Base-by-base conservation (phyloP, 371 early-diverging fungal species). In the Mortierella sp. region DNA sequence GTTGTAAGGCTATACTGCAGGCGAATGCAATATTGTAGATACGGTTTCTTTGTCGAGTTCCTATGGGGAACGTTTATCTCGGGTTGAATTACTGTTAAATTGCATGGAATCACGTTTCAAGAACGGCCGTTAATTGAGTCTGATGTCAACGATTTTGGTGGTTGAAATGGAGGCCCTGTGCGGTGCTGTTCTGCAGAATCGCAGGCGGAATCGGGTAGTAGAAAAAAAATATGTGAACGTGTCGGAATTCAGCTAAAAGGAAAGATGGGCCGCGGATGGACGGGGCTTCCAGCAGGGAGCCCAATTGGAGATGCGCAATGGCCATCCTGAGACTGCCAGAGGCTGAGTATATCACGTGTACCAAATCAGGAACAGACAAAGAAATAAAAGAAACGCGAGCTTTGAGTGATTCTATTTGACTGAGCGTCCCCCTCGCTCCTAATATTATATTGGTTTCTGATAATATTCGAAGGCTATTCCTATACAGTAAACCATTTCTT, bases 401-500 rank as follows among this genome's bases (percentile, higher is more conserved):
- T 37, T 37, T 40, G 10, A 10, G 40, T 40, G 5, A 40, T 40
- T 40, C 40, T 40, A 40, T 15, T 35, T 35, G 35, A 35, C 6
- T 35, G 3, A 9, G 35, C 9, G 6, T 35, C 40, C 10, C 10
- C 40, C 10, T 10, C 40, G 13, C 40, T 9, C 2, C 40, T 15
- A 40, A 10, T 40, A 10, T 40, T 40, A 40, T 13, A 28, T 28
- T 23, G 53, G 59, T 5, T 59, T n/a, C 22, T 35, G 26, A 17
- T 32, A 12, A 29, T 47, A 28, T 61, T n/a, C n/a, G n/a, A n/a
- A 12, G 0, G 42, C 26, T 28, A 40, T 17, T 28, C 65, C 55
- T 70, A 75, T 43, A 54, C 59, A 2, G 68, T 53, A 40, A 80
- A 80, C 65, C 70, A 75, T 22, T 63, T 70, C 53, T 66, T 70